Base-by-base conservation (phyloP, 1,139 yeast species). In the Hyphopichia fennica region DNA sequence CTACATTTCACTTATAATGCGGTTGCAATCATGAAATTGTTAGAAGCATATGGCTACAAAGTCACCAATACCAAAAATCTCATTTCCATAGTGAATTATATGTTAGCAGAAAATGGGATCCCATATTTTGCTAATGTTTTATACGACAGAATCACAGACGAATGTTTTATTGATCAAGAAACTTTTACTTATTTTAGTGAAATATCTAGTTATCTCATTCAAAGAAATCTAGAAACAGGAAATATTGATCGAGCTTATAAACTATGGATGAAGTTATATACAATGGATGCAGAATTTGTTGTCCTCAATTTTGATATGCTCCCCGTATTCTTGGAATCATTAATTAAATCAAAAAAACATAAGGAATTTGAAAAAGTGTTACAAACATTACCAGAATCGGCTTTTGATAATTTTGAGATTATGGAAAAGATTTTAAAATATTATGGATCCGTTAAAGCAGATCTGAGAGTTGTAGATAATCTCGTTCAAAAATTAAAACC, bases 401-500 rank as follows among this genome's bases (percentile, higher is more conserved):
- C 40, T 7, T n/a, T 34, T 5, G 20, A 16, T 22, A 27, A 35
- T 23, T 38, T 41, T 9, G 34, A 34, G 9, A 34, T 52, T 19
- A 30, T 48, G 22, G 58, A 54, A 29, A 43, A 42, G 30, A 42
- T 52, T 15, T 31, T 60, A 10, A 42, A 45, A 31, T 49, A 47
- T 39, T 53, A 43, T 41, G 63, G 60, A 3, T 45, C 47, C 7
- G 25, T 45, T 9, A 10, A 37, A n/a, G 27, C 37, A 6, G 15
- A 35, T 9, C 35, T 15, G 7, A 37, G 37, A 1, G 46, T 51
- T 35, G 62, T 66, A 41, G 52, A 58, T 19, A 37, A 36, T 4
- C 45, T 63, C 16, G 44, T 65, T 3, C 50, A 53, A 23, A 41
- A 45, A n/a, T 43, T 69, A 10, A 41, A 40, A 13, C 54, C 64